These are phyloP conservation scores for Pseudofabraea citricarpa DNA, from an alignment of 2,329 filamentous ascomycete species.

Conservation along the genomic window DNA sequence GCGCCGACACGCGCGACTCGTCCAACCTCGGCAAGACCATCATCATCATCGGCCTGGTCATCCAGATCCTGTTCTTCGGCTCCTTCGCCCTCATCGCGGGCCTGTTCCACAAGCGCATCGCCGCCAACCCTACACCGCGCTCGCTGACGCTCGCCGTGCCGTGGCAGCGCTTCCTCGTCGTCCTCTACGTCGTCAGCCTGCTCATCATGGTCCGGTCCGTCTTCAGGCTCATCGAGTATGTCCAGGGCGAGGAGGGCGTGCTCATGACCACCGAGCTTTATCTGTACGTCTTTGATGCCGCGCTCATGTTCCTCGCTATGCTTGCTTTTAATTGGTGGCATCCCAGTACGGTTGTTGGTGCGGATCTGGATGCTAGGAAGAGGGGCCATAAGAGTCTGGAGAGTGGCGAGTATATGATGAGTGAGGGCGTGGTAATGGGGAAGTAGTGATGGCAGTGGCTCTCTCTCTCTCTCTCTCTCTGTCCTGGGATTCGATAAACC, in stretches of 20 bases:
- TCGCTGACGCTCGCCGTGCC: neutral
- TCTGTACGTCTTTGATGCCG: conserved; percentile 37
- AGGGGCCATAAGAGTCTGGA: no score
- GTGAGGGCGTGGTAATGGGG: no score
- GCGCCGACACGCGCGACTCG: conserved; percentile 12
- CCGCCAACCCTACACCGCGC: conserved; percentile 18
- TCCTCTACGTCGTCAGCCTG: conserved; percentile 33
- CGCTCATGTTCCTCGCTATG: conserved; percentile 34
- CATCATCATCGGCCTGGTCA: conserved; percentile 40
- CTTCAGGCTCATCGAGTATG: conserved; percentile 41
- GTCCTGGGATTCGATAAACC: no score
- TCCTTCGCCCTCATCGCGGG: conserved; percentile 40
- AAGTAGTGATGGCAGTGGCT: no score
- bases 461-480: no score
- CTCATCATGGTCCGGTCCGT: conserved; percentile 41
- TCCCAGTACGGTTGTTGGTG: no score
- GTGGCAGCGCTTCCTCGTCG: conserved; percentile 32
- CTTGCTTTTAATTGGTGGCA: conserved; percentile 30
- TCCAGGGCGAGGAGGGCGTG: conserved; percentile 35
- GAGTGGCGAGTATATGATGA: no score
- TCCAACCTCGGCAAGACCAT: conserved; percentile 32
- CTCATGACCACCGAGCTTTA: conserved; percentile 36
- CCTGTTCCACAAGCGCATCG: conserved; percentile 38
- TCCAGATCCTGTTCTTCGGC: conserved; percentile 46
- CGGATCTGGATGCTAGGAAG: no score